Conservation (phyloP, 2,329 filamentous ascomycete species). For the Alternaria atra region DNA sequence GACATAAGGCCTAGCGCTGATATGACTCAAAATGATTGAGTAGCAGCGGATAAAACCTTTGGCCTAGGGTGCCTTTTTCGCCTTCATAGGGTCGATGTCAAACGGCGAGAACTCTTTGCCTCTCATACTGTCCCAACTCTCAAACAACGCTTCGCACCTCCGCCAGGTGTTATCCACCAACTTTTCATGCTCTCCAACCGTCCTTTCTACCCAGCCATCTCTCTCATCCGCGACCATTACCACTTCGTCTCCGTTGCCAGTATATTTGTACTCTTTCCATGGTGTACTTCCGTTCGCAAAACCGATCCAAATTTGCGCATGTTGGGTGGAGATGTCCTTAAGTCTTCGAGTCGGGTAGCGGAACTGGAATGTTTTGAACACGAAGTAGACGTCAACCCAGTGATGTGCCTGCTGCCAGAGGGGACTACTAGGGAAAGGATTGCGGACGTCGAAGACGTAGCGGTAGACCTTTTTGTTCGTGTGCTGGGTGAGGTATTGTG, state of each 20-base stretch:
- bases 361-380: slow-evolving; percentile 37
- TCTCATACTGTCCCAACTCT: slow-evolving; percentile 20
- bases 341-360: slow-evolving; percentile 23
- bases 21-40: slow-evolving; percentile 1
- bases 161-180: slow-evolving; percentile 20
- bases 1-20: not conserved
- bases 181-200: slow-evolving; percentile 21
- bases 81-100: slow-evolving; percentile 19
- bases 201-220: slow-evolving; percentile 33
- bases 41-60: not conserved
- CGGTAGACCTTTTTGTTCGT: slow-evolving; percentile 32
- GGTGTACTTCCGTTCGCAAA: slow-evolving; percentile 33
- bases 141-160: slow-evolving; percentile 23
- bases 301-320: slow-evolving; percentile 31
- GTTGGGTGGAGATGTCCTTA: slow-evolving; percentile 29
- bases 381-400: slow-evolving; percentile 41
- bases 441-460: slow-evolving; percentile 40
- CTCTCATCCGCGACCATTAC: slow-evolving; percentile 35
- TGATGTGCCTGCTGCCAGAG: slow-evolving; percentile 37
- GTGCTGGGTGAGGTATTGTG: slow-evolving; percentile 15
- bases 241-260: slow-evolving; percentile 13
- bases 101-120: slow-evolving; percentile 21
- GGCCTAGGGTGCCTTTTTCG: slow-evolving; percentile 2
- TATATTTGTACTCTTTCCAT: slow-evolving; percentile 30
- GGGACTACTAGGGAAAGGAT: slow-evolving; percentile 33